Evolutionary conservation across 306 rosid species (phyloP).

Genomic region (Prunus salicina): DNA sequence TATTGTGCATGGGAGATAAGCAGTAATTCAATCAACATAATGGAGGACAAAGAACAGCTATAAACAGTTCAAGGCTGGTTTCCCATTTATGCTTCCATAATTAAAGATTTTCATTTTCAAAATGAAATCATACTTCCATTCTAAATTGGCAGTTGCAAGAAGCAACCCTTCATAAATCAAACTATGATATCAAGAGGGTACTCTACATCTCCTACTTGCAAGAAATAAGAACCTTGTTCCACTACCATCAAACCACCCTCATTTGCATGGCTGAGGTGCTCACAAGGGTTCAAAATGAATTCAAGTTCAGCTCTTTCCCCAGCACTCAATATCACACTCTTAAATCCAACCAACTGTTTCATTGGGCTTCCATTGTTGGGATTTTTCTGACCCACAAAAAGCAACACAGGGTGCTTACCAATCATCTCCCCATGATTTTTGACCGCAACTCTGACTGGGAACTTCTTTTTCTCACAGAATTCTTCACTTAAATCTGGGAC

Average conservation of each 20-base stretch:
- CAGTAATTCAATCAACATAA: too few species aligned
- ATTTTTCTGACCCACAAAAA: conserved; percentile 41
- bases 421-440: conserved; percentile 64
- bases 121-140: background rate
- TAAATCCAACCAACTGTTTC: conserved; percentile 70
- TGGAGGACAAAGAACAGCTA: background rate
- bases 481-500: conserved; percentile 55
- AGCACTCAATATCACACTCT: conserved; percentile 51
- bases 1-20: too few species aligned
- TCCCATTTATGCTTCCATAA: background rate
- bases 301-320: conserved; percentile 54
- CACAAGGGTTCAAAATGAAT: conserved; percentile 71
- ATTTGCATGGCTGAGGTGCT: conserved; percentile 69
- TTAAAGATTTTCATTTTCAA: background rate
- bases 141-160: conserved; percentile 1
- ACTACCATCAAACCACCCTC: conserved; percentile 68
- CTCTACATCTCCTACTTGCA: conserved; percentile 71
- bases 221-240: conserved; percentile 69
- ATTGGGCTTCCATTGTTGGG: conserved; percentile 44
- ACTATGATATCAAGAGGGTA: conserved; percentile 53
- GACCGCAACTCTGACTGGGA: conserved; percentile 49
- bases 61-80: background rate
- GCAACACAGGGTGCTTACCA: conserved; percentile 76
- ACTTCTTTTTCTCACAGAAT: conserved; percentile 47
- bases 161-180: conserved; percentile 30